Evolutionary conservation across 805 yeast genomes (phyloP).

Genomic region (Tetrapisispora nanseiensis): DNA sequence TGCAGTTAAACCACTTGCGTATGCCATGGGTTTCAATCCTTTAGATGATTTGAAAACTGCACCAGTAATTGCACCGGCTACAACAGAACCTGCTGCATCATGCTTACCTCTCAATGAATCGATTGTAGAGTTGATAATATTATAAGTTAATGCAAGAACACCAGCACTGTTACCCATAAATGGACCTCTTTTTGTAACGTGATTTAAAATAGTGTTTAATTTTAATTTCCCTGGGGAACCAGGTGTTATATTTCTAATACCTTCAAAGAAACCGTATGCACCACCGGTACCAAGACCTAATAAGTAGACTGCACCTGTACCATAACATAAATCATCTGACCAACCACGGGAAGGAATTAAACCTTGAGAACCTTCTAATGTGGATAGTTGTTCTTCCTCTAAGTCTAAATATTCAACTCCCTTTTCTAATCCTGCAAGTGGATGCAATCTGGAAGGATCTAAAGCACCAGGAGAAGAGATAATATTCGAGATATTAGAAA

Average conservation of each 20-base stretch:
- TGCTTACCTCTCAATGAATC: conserved; percentile 82
- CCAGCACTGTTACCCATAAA: conserved; percentile 93
- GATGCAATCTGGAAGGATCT: conserved; percentile 71
- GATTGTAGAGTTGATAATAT: conserved; percentile 68
- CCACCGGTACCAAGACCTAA: conserved; percentile 87
- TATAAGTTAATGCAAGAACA: conserved; percentile 82
- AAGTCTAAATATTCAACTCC: conserved; percentile 85
- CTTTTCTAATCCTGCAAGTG: conserved; percentile 83
- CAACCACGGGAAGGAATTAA: conserved; percentile 93
- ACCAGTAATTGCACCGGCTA: conserved; percentile 87
- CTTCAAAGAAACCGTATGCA: conserved; percentile 77
- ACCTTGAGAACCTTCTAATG: conserved; percentile 83
- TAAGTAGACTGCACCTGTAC: conserved; percentile 90
- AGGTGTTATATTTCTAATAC: conserved; percentile 66
- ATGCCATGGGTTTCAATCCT: conserved; percentile 82
- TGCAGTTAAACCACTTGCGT: conserved; percentile 77
- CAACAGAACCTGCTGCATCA: conserved; percentile 74
- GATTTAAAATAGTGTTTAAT: conserved; percentile 82
- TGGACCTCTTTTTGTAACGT: conserved; percentile 92
- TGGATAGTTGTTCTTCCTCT: conserved; percentile 68
- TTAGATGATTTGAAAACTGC: conserved; percentile 79
- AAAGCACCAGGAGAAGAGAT: conserved; percentile 48
- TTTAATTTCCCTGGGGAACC: conserved; percentile 71
- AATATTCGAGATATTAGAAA: conserved; percentile 51
- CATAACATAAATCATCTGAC: conserved; percentile 95